These are phyloP conservation scores for Fusarium udum DNA, from an alignment of 2,329 filamentous ascomycete genomes.

Conservation along the genomic window DNA sequence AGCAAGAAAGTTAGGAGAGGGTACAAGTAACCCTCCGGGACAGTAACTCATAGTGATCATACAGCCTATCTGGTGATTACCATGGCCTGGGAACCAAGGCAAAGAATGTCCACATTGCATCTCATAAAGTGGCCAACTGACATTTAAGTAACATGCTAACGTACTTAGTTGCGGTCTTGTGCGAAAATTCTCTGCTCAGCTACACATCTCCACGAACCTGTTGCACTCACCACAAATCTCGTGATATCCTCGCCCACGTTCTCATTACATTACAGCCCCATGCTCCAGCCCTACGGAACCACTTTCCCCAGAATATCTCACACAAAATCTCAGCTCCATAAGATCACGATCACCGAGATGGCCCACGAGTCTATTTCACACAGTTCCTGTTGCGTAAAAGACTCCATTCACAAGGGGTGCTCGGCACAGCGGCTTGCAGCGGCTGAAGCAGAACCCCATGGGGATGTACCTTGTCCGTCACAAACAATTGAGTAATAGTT, in stretches of 20 bases:
- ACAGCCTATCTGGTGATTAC: too few species aligned
- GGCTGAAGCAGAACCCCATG: constrained; percentile 26
- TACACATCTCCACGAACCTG: neutral
- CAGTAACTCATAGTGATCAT: neutral
- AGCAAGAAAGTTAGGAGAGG: neutral
- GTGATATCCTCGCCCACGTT: neutral
- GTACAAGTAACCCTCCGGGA: too few species aligned
- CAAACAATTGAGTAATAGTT: constrained; percentile 33
- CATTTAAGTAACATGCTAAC: accelerated
- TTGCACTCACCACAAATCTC: neutral
- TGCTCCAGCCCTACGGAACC: constrained; percentile 7
- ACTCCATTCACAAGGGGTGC: neutral
- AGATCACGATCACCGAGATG: constrained; percentile 3
- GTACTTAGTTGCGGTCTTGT: neutral
- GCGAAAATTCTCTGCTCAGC: neutral
- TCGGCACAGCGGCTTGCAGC: constrained; percentile 23
- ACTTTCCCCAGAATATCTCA: constrained; percentile 9
- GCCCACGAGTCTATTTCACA: constrained; percentile 22
- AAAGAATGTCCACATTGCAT: neutral
- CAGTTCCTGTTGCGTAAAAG: neutral
- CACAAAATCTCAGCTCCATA: neutral
- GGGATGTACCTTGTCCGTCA: constrained; percentile 12
- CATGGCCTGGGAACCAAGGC: neutral
- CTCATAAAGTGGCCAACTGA: neutral
- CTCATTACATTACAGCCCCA: neutral